Conservation (phyloP, 495 filamentous ascomycete species). For the Penicillium antarcticum region DNA sequence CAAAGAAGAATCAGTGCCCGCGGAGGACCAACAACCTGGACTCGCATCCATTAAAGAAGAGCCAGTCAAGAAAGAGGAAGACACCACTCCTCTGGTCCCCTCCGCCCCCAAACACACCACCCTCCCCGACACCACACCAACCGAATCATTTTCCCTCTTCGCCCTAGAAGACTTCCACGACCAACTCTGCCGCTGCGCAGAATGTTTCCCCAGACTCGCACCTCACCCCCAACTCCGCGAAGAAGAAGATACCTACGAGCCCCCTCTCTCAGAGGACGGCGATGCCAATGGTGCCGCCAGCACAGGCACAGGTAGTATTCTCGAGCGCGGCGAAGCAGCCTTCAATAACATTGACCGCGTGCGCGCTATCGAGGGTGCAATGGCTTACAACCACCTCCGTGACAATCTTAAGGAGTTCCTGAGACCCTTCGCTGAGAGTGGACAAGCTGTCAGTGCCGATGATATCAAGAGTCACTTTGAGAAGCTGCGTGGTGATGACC, state of each 20-base stretch:
- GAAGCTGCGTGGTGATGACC: slow-evolving; percentile 81
- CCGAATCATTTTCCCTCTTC: slow-evolving; percentile 71
- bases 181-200: slow-evolving; percentile 71
- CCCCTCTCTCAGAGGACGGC: slow-evolving; percentile 67
- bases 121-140: slow-evolving; percentile 48
- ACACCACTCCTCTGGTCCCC: slow-evolving; percentile 1
- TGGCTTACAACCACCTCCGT: slow-evolving; percentile 93
- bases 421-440: slow-evolving; percentile 87
- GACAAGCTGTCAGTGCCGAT: slow-evolving; percentile 80
- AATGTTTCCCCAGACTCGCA: slow-evolving; percentile 70
- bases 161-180: slow-evolving; percentile 71
- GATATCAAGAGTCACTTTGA: slow-evolving; percentile 97
- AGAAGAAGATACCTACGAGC: slow-evolving; percentile 90
- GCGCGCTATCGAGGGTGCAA: slow-evolving; percentile 90
- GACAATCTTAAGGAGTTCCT: slow-evolving; percentile 92
- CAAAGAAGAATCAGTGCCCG: slow-evolving; percentile 38
- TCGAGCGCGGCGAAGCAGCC: slow-evolving; percentile 86
- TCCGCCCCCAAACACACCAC: slow-evolving; percentile 34
- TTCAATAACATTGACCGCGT: slow-evolving; percentile 88
- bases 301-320: slow-evolving; percentile 66
- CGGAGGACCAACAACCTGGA: slow-evolving; percentile 13
- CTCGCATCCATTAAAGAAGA: slow-evolving; percentile 23
- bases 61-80: slow-evolving; percentile 14
- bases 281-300: slow-evolving; percentile 45
- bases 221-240: slow-evolving; percentile 78